Evolutionary conservation across 2,329 filamentous ascomycete genomes (phyloP).

Genomic region (Aspergillus pseudoviridinutans): DNA sequence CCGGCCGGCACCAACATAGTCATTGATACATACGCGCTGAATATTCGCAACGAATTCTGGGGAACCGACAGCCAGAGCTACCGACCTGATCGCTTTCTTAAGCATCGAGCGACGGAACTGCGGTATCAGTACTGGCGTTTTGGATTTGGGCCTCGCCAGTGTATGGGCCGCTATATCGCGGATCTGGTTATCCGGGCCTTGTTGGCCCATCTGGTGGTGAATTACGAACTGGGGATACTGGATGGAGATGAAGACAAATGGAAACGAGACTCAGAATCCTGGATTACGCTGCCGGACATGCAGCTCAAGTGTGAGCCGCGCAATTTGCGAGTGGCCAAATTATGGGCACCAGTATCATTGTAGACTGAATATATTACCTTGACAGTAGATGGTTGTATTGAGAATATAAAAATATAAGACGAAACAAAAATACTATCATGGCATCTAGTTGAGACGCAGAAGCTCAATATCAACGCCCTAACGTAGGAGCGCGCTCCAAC

Average conservation of each 20-base stretch:
- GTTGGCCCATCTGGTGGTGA: conserved; percentile 9
- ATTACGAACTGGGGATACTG: conserved; percentile 6
- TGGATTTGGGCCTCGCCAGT: conserved; percentile 44
- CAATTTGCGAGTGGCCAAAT: background rate
- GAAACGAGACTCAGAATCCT: conserved; percentile 2
- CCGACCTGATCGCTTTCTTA: conserved; percentile 26
- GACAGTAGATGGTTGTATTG: background rate
- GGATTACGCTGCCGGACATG: conserved; percentile 9
- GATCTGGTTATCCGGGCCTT: conserved; percentile 33
- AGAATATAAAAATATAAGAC: background rate
- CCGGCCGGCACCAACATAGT: conserved; percentile 40
- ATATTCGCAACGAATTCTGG: conserved; percentile 40
- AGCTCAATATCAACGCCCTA: background rate
- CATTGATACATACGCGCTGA: conserved; percentile 44
- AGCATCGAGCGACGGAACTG: background rate
- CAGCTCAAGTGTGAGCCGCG: conserved; percentile 4
- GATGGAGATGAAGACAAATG: background rate
- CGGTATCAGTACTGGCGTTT: conserved; percentile 42
- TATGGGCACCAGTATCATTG: background rate
- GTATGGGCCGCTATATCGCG: conserved; percentile 41
- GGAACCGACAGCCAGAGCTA: conserved; percentile 33
- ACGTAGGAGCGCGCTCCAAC: background rate
- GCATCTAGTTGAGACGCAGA: background rate
- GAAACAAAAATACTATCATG: background rate
- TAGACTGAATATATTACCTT: background rate